A percentile compares a stretch with the other conserved stretches of the same genome.
phyloP scores from a whole-genome alignment of 768 basidiomycete genomes.

The Termitomyces titanicus region DNA sequence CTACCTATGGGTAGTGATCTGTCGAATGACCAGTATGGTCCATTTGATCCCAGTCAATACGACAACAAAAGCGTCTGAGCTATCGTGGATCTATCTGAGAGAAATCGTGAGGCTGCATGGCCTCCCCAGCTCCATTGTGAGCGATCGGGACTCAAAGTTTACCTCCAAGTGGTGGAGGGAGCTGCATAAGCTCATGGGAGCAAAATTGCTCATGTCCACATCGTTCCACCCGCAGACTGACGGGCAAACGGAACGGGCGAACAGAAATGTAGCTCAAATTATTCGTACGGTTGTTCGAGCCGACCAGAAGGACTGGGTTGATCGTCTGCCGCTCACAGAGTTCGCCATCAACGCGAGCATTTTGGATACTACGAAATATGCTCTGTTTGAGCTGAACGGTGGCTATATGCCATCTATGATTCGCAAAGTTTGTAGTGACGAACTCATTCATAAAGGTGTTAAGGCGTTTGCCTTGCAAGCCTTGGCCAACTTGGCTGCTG shows the following conservation, averaged over 20 bases:
- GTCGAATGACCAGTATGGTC: no score
- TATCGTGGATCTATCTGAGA: no score
- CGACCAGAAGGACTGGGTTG: slow-evolving; percentile 23
- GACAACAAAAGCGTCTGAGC: no score
- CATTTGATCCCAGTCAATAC: no score
- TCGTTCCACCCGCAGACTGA: no score
- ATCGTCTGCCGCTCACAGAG: slow-evolving; percentile 27
- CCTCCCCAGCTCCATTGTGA: no score
- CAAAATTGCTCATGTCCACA: slow-evolving; percentile 8
- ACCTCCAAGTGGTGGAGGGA: slow-evolving; percentile 31
- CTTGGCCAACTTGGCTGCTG: neutral
- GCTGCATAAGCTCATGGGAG: slow-evolving; percentile 22
- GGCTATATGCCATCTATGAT: slow-evolving; percentile 21
- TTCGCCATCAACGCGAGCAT: slow-evolving; percentile 31
- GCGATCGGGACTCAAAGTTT: no score
- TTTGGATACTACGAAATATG: slow-evolving; percentile 25
- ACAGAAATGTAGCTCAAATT: neutral
- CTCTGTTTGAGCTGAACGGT: slow-evolving; percentile 26
- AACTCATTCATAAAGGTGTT: slow-evolving; percentile 14
- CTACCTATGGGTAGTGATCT: no score
- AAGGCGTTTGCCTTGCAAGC: slow-evolving; percentile 16
- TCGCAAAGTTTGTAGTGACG: neutral
- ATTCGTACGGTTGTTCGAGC: neutral
- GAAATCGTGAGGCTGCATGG: no score
- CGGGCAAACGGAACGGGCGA: neutral